Conservation (phyloP, 306 rosid genomes). For the Quercus engelmannii region DNA sequence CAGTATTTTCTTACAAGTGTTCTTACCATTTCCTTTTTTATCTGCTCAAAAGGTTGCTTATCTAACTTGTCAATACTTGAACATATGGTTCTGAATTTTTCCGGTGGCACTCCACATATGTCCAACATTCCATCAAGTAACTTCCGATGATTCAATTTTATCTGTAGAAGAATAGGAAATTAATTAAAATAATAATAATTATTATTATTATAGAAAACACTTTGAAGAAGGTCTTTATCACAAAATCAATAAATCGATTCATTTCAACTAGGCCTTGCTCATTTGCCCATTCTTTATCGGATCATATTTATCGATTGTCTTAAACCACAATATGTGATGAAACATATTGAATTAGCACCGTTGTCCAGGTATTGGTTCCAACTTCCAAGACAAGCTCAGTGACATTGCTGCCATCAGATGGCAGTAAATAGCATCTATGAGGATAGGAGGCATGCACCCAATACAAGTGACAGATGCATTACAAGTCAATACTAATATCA, state of each 20-base stretch:
- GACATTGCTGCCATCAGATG: not conserved
- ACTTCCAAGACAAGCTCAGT: not conserved
- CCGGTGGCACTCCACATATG: conserved; percentile 88
- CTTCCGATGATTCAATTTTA: conserved; percentile 86
- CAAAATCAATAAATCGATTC: no score
- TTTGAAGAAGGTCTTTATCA: not conserved
- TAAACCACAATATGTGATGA: not conserved
- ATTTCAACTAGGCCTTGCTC: no score
- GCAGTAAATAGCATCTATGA: not conserved
- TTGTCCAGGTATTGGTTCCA: not conserved
- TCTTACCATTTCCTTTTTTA: conserved; percentile 83
- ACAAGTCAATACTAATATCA: not conserved
- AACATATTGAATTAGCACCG: not conserved
- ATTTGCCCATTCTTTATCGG: no score
- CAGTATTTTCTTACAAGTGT: no score
- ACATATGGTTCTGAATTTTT: conserved; percentile 94
- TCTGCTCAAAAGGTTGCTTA: conserved; percentile 84
- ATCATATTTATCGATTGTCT: no score
- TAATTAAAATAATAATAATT: not conserved
- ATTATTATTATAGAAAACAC: not conserved
- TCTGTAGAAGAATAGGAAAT: conserved; percentile 41
- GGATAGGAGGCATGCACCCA: not conserved
- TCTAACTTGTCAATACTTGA: conserved; percentile 93
- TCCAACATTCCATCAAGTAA: conserved; percentile 92
- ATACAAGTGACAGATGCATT: not conserved